These are phyloP conservation scores for Phytophthora sansomeana DNA, from an alignment of 352 stramenopile species.

Conservation along the genomic window DNA sequence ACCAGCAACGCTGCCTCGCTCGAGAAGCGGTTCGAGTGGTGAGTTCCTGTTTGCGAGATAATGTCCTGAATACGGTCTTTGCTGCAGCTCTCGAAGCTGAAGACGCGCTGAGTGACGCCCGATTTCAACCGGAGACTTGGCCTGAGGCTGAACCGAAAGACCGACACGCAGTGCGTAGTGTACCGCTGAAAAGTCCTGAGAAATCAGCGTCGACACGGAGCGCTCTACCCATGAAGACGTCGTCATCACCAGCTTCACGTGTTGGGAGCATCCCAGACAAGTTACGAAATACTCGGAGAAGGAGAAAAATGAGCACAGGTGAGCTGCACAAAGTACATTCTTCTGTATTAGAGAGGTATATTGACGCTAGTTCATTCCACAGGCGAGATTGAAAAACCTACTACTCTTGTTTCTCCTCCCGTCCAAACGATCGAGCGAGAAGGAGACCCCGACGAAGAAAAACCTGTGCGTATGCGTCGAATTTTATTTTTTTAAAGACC, in stretches of 20 bases:
- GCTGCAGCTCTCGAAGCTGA: constrained; percentile 42
- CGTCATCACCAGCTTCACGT: constrained; percentile 20
- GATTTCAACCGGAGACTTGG: constrained; percentile 37
- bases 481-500: not conserved
- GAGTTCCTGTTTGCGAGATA: constrained; percentile 38
- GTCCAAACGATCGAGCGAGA: constrained; percentile 25
- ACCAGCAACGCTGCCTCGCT: constrained; percentile 48
- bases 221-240: not conserved
- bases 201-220: constrained; percentile 12
- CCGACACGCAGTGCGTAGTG: constrained; percentile 53
- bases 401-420: not conserved
- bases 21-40: constrained; percentile 32
- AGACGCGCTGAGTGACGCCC: constrained; percentile 1
- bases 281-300: constrained; percentile 11
- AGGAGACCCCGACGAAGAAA: constrained; percentile 22
- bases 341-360: not conserved
- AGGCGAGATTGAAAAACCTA: constrained; percentile 13
- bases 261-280: constrained; percentile 24
- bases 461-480: constrained; percentile 12
- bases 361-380: not conserved
- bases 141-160: constrained; percentile 45
- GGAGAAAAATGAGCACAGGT: constrained; percentile 21
- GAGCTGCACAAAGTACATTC: not conserved
- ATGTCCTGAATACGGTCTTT: constrained; percentile 49
- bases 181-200: constrained; percentile 48